Evolutionary conservation across 306 rosid genomes (phyloP), one percentile per base, ranked within the genome.

Genomic region (Prinsepia uniflora): DNA sequence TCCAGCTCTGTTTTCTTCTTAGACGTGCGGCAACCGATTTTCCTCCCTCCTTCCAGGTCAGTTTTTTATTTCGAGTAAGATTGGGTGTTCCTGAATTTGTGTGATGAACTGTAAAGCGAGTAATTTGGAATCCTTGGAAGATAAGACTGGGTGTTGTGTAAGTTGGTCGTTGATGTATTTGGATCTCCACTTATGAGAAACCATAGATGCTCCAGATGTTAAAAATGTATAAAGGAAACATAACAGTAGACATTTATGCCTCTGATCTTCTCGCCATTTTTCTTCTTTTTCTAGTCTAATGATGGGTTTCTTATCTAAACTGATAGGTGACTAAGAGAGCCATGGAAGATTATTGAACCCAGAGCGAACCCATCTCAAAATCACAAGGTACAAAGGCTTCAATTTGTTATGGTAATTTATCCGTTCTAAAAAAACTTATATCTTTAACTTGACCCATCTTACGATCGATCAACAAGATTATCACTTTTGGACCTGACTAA

Each of bases 271-370:
- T 48, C 36, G 40, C 18, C 45, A 17, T 52, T 22, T 62, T 13
- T 47, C 43, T 65, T 34, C 14, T 11, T 68, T 36, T 42, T 42
- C 44, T 50, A 41, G 69, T 40, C 65, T 61, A 60, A 49, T 54
- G 62, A 57, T 53, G 61, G 36, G 63, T 11, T 69, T 76, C 41
- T 76, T 70, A 49, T 79, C 55, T 65, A 10, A 63, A 63, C 58
- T 79, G 75, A 71, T 62, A 80, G 84, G 84, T 53, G 84, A 57
- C 64, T 74, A 65, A 55, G 72, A 70, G 34, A 71, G 30, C 76
- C 66, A 45, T 10, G 10, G 73, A 72, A 67, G 76, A 12, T 77
- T 60, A 40, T 72, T 60, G 71, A 74, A 70, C 70, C 74, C 40
- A 5, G 75, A 85, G 85, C 78, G 75, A 62, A 74, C 22, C 3